Conservation (phyloP, 345 rosid genomes). For the Jatropha curcas region DNA sequence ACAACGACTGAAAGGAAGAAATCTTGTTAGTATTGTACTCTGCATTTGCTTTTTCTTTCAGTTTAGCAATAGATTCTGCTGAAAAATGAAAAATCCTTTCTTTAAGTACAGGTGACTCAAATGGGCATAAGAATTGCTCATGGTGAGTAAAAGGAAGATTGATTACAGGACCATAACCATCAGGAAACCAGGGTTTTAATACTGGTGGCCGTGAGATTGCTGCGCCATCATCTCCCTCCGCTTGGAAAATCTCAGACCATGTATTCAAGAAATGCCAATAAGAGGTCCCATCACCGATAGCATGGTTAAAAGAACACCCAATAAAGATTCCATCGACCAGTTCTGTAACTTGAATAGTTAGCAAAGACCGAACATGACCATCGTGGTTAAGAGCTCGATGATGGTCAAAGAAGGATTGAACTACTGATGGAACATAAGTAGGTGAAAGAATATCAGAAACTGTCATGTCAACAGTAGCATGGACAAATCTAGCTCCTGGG, state of each 20-base stretch:
- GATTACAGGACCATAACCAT: conserved; percentile 42
- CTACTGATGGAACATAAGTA: conserved; percentile 49
- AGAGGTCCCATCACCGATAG: conserved; percentile 62
- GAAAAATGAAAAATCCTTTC: conserved; percentile 72
- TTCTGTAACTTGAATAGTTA: conserved; percentile 63
- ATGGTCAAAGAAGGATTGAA: conserved; percentile 70
- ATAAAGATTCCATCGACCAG: conserved; percentile 67
- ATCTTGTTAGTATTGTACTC: conserved; percentile 45
- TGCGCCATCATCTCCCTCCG: conserved; percentile 17
- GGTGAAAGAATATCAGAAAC: conserved; percentile 50
- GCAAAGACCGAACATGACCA: conserved; percentile 54
- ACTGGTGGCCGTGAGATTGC: conserved; percentile 48
- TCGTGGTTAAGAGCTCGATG: conserved; percentile 56
- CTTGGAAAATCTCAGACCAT: conserved; percentile 63
- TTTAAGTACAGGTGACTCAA: conserved; percentile 44
- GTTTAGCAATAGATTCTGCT: conserved; percentile 42
- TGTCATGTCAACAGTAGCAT: conserved; percentile 43
- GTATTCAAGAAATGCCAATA: conserved; percentile 69
- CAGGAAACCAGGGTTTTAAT: conserved; percentile 55
- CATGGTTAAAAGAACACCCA: conserved; percentile 65
- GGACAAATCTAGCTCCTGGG: conserved; percentile 50
- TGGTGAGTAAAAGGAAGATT: conserved; percentile 50
- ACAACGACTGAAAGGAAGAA: conserved; percentile 71
- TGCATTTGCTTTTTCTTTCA: conserved; percentile 56
- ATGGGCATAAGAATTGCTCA: conserved; percentile 45